These are phyloP conservation scores for Larix kaempferi DNA, from an alignment of 75 land plant species.

Conservation along the genomic window DNA sequence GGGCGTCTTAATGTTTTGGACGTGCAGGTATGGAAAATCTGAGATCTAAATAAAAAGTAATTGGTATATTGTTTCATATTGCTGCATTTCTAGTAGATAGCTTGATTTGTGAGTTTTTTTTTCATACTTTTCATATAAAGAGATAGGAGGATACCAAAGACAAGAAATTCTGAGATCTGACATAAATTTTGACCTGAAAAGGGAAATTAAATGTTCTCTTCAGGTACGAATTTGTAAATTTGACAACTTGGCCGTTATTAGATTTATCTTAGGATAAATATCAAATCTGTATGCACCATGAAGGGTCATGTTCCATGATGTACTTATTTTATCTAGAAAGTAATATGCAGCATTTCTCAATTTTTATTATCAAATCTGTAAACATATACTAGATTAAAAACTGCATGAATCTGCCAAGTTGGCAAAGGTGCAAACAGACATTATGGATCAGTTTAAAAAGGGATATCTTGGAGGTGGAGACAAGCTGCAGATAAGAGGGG, in stretches of 20 bases:
- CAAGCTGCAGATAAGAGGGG: too few relatives aligned
- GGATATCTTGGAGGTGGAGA: too few relatives aligned
- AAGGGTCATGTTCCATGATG: too few relatives aligned
- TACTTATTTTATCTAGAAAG: too few relatives aligned
- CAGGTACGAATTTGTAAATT: background rate
- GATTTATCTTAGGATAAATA: conserved; percentile 1
- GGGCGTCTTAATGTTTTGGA: conserved; percentile 94
- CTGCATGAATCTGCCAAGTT: background rate
- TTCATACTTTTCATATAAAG: background rate
- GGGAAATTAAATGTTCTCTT: background rate
- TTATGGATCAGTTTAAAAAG: too few relatives aligned
- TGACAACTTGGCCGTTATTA: background rate
- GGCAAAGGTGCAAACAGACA: too few relatives aligned
- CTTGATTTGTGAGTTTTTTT: background rate
- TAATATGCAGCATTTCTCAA: too few relatives aligned
- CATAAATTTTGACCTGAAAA: background rate
- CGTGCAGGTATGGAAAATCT: conserved; percentile 59
- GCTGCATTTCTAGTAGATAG: background rate
- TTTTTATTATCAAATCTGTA: too few relatives aligned
- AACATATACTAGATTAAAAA: background rate
- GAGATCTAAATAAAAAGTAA: background rate
- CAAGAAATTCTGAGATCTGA: background rate
- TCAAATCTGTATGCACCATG: too few relatives aligned
- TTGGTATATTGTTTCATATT: background rate
- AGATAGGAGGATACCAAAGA: background rate